Evolutionary conservation across 176 grass and related monocot genomes (phyloP).

Genomic region (Oryza brachyantha): DNA sequence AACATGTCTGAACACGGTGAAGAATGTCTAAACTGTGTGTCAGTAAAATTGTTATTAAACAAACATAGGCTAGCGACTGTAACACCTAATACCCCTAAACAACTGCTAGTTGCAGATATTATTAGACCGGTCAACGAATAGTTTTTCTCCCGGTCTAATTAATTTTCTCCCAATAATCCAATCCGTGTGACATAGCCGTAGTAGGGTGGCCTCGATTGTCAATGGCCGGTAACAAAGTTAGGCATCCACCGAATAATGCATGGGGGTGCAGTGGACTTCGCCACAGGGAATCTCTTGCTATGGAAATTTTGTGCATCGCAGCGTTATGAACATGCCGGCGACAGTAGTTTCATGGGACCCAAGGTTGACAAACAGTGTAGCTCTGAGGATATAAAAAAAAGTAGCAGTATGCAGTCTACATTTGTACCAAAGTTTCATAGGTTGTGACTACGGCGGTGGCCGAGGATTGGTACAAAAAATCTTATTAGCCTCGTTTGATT

Average conservation of each 20-base stretch:
- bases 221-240: constrained; percentile 22
- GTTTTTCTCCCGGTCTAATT: neutral
- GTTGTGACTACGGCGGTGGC: too few relatives aligned
- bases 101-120: neutral
- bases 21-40: constrained; percentile 4
- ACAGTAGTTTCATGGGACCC: neutral
- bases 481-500: too few relatives aligned
- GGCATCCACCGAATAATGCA: neutral
- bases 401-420: neutral
- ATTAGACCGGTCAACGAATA: constrained; percentile 13
- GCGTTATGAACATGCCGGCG: neutral
- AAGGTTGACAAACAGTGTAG: neutral
- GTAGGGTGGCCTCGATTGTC: neutral
- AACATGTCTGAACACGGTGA: neutral
- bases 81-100: neutral
- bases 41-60: neutral
- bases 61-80: neutral
- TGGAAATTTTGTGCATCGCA: neutral
- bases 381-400: neutral
- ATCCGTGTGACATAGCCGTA: neutral
- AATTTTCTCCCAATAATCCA: neutral
- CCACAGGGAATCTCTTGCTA: neutral
- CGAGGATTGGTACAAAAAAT: too few relatives aligned
- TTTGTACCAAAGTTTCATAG: too few relatives aligned
- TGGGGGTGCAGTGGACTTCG: constrained; percentile 9